Evolutionary conservation across 306 rosid genomes (phyloP), one percentile per base, ranked within the genome.

Genomic region (Prinsepia uniflora): DNA sequence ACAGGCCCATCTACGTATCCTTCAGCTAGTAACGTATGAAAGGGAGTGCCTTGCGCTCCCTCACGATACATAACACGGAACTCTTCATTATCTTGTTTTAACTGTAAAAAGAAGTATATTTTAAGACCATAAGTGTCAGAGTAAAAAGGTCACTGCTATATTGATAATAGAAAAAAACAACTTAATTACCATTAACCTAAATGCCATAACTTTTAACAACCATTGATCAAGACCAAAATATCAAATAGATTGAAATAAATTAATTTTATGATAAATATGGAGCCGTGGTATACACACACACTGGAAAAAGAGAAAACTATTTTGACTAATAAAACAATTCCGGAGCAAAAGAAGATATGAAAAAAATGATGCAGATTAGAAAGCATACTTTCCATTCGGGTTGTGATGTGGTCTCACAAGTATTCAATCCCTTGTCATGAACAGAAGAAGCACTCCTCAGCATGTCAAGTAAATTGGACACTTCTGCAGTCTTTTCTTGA

Each of bases 11-110:
- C 97, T 70, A 91, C 82, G 70, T 83, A 95, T 80, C 99, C 99
- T 84, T 95, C 99, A 66, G 77, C 96, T 55, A 95, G 89, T 84
- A 95, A 80, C 8, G 92, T 79, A 81, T 95, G 97, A 80, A 76
- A 89, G 4, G 99, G 97, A 80, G 87, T 82, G 78, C 97, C 99
- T 77, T 83, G 70, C 18, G 83, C 87, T 67, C 97, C 99, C 81
- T 89, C 96, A 10, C 90, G 87, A 80, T 91, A 95, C 99, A 95
- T 95, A 17, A 95, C 97, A 15, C 99, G 96, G 46, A 82, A 91
- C 63, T 89, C 96, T 70, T 91, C 99, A 19, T 75, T 88, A n/a
- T 91, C 99, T 45, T 95, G 97, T 81, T 91, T 95, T 72, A 87
- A 76, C 99, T 95, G 94, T 65, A 67, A 77, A 75, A 73, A 79